Conservation (phyloP, 805 yeast genomes). For the Cyberlindnera lachancei region DNA sequence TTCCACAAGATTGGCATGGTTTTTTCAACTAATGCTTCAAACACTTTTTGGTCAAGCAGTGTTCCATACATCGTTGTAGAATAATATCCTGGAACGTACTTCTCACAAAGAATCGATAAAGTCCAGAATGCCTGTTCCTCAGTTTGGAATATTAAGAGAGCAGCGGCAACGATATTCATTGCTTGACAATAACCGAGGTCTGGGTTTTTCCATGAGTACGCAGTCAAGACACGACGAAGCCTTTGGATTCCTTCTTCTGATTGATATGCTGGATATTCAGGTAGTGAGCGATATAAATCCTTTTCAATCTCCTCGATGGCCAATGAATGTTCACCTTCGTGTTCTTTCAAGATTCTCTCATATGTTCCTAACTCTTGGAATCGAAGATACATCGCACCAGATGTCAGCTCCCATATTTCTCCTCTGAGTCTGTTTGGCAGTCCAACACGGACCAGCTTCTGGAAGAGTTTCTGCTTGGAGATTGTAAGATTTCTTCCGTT, state of each 20-base stretch:
- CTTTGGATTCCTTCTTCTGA: conserved; percentile 76
- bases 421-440: conserved; percentile 93
- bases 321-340: conserved; percentile 57
- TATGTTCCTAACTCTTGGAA: conserved; percentile 58
- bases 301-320: conserved; percentile 97
- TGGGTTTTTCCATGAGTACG: conserved; percentile 95
- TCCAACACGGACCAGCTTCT: conserved; percentile 81
- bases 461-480: conserved; percentile 67
- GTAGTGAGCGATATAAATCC: conserved; percentile 88
- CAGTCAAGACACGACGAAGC: conserved; percentile 80
- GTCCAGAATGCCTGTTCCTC: conserved; percentile 99
- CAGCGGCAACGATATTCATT: conserved; percentile 90
- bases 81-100: conserved; percentile 89
- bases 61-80: conserved; percentile 98
- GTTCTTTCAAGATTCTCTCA: conserved; percentile 45
- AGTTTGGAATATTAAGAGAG: conserved; percentile 72
- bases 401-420: conserved; percentile 89
- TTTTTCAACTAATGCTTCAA: conserved; percentile 81
- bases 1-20: conserved; percentile 86
- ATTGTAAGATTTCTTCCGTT: conserved; percentile 82
- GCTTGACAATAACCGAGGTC: conserved; percentile 98
- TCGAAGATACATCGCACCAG: conserved; percentile 78
- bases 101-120: conserved; percentile 70
- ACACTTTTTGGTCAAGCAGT: conserved; percentile 84
- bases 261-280: conserved; percentile 95